Conservation (phyloP, 768 basidiomycete genomes). For the Mycena amicta region DNA sequence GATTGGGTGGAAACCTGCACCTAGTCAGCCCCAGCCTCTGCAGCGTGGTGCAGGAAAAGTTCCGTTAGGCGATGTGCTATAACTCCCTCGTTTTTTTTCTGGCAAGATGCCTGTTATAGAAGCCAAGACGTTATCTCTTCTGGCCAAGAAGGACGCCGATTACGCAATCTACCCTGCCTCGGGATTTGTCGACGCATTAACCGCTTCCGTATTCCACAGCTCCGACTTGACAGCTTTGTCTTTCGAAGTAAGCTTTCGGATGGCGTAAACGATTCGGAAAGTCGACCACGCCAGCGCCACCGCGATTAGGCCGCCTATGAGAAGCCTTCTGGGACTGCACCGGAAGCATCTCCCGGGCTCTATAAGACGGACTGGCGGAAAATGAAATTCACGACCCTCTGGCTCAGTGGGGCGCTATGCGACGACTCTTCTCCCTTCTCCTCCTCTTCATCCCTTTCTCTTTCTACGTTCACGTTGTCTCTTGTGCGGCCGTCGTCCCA, state of each 20-base stretch:
- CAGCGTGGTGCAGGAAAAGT: slow-evolving; percentile 49
- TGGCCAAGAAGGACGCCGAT: slow-evolving; percentile 7
- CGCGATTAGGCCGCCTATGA: slow-evolving; percentile 22
- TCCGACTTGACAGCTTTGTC: slow-evolving; percentile 15
- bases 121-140: slow-evolving; percentile 7
- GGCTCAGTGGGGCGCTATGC: slow-evolving; percentile 14
- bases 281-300: slow-evolving; percentile 23
- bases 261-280: slow-evolving; percentile 24
- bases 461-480: slow-evolving; percentile 23
- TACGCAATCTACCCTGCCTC: slow-evolving; percentile 18
- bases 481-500: slow-evolving; percentile 18
- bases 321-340: slow-evolving; percentile 21
- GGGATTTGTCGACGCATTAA: slow-evolving; percentile 9
- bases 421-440: slow-evolving; percentile 14
- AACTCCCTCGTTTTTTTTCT: slow-evolving; percentile 7
- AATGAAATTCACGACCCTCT: slow-evolving; percentile 18
- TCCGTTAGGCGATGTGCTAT: slow-evolving; percentile 15
- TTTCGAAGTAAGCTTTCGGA: slow-evolving; percentile 25
- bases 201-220: slow-evolving; percentile 8
- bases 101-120: slow-evolving; percentile 9
- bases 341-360: slow-evolving; percentile 16
- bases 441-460: slow-evolving; percentile 24
- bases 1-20: slow-evolving; percentile 85
- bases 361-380: slow-evolving; percentile 17
- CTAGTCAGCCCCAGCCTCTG: slow-evolving; percentile 63